Conservation (phyloP, 805 yeast genomes). For the Kuraishia hungarica region DNA sequence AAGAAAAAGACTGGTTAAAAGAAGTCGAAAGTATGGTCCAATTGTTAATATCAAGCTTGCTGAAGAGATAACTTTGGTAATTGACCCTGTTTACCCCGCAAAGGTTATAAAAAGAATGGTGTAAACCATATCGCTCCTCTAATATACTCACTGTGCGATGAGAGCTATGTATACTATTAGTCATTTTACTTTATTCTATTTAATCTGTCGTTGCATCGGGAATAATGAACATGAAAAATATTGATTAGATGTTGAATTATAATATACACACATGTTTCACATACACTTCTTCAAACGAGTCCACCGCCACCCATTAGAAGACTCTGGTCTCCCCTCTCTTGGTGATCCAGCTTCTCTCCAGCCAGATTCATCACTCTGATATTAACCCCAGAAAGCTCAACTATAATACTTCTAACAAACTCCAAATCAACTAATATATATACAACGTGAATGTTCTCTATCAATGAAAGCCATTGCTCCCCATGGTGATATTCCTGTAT, state of each 20-base stretch:
- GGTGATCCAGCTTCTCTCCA: conserved; percentile 3
- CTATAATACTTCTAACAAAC: conserved; percentile 12
- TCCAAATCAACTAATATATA: conserved; percentile 14
- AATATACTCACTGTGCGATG: background rate
- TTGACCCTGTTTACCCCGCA: conserved; percentile 29
- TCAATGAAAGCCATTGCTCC: conserved; percentile 1
- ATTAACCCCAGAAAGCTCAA: conserved; percentile 11
- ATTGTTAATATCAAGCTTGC: conserved; percentile 25
- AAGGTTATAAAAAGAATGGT: conserved; percentile 5
- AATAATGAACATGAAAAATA: background rate
- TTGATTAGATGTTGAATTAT: too few relatives aligned
- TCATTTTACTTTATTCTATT: too few relatives aligned
- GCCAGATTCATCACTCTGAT: conserved; percentile 8
- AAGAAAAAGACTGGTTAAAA: conserved; percentile 15
- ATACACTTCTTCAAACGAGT: background rate
- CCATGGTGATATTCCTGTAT: background rate
- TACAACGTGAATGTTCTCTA: conserved; percentile 4
- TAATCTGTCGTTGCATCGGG: background rate
- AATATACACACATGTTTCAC: background rate
- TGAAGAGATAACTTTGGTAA: conserved; percentile 27
- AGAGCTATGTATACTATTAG: background rate
- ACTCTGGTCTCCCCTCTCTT: conserved; percentile 4
- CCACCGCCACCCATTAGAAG: background rate
- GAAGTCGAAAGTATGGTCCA: conserved; percentile 25
- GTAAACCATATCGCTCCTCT: background rate